phyloP scores from a whole-genome alignment of 2,329 filamentous ascomycete genomes.

The Scytalidium sp. region DNA sequence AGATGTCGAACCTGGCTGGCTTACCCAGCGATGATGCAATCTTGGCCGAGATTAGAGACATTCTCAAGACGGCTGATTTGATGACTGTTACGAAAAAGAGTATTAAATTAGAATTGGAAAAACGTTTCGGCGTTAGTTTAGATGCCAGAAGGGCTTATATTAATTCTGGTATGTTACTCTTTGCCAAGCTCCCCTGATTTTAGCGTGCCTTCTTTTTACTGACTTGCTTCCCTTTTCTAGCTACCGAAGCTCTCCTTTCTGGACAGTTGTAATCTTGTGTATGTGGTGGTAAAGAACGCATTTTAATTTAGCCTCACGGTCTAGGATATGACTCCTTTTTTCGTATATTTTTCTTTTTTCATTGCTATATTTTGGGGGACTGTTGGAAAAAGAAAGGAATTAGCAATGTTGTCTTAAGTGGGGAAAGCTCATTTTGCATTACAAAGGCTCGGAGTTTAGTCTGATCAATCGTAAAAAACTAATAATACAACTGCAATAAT shows the following conservation, averaged over 20 bases:
- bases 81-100: constrained; percentile 99
- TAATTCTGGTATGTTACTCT: constrained; percentile 70
- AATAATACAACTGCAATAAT: no score
- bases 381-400: not conserved
- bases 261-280: constrained; percentile 59
- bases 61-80: constrained; percentile 84
- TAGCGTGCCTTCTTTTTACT: constrained; percentile 1
- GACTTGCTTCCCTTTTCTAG: constrained; percentile 38
- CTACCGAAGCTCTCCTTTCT: constrained; percentile 76
- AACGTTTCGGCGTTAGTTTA: constrained; percentile 80
- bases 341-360: no score
- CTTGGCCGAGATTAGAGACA: constrained; percentile 90
- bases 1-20: constrained; percentile 68
- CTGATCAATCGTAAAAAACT: no score
- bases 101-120: constrained; percentile 90
- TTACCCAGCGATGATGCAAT: constrained; percentile 87
- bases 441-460: not conserved
- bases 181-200: no score
- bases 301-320: not conserved
- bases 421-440: not conserved
- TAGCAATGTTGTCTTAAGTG: not conserved
- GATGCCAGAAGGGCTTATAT: constrained; percentile 92
- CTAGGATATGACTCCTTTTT: not conserved
- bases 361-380: not conserved
- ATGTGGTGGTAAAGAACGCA: not conserved